A percentile compares a stretch with the other conserved stretches of the same genome.
phyloP scores from a whole-genome alignment of 2,329 filamentous ascomycete genomes.

The Botrytis byssoidea region DNA sequence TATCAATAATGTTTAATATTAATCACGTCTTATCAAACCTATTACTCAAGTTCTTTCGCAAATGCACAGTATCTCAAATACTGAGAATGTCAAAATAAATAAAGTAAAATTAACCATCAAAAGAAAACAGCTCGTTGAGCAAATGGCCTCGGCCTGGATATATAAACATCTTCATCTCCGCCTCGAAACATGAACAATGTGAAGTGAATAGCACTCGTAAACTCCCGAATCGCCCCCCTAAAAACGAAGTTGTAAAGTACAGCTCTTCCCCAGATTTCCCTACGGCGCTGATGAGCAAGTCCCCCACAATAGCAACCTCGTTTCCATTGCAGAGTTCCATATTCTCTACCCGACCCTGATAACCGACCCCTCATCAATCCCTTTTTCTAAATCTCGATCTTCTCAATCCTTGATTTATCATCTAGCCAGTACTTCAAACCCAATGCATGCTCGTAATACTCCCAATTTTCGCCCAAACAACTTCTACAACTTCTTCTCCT shows the following conservation, averaged over 20 bases:
- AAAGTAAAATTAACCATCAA: not conserved
- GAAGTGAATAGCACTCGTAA: not conserved
- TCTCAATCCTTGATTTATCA: not conserved
- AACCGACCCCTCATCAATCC: not conserved
- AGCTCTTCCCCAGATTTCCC: not conserved
- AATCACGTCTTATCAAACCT: not conserved
- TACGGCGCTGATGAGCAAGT: not conserved
- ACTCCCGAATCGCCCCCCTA: not conserved
- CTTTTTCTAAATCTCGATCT: not conserved
- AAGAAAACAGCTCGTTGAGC: not conserved
- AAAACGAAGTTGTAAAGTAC: not conserved
- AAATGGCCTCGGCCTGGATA: constrained; percentile 13
- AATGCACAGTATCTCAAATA: not conserved
- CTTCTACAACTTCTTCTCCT: constrained; percentile 21
- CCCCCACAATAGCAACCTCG: not conserved
- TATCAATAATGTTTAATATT: not conserved
- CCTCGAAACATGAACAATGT: not conserved
- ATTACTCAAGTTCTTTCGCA: not conserved
- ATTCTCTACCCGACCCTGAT: not conserved
- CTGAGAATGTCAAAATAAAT: not conserved
- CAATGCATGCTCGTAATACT: not conserved
- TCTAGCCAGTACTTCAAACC: not conserved
- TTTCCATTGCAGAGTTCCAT: not conserved
- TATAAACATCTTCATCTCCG: not conserved
- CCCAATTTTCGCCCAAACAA: not conserved